phyloP scores from a whole-genome alignment of 2,329 filamentous ascomycete species.

The Venturia carpophila region DNA sequence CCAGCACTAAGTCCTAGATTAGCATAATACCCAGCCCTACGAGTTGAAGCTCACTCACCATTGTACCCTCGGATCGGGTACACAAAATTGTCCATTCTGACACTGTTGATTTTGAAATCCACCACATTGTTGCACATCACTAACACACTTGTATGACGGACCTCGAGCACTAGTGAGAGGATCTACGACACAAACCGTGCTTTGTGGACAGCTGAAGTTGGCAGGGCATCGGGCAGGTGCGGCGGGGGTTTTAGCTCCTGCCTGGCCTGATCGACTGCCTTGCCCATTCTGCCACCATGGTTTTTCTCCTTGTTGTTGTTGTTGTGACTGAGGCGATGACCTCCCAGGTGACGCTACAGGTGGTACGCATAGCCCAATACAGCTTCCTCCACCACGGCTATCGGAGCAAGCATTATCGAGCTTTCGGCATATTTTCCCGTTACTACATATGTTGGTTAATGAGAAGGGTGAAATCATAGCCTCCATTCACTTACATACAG shows the following conservation, averaged over 20 bases:
- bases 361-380: neutral
- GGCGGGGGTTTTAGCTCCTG: neutral
- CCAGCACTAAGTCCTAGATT: neutral
- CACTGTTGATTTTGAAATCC: slow-evolving; percentile 4
- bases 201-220: neutral
- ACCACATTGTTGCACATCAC: neutral
- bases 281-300: slow-evolving; percentile 2
- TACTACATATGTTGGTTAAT: neutral
- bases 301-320: neutral
- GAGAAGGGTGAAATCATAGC: neutral
- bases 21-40: neutral
- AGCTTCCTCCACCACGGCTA: neutral
- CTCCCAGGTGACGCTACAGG: neutral
- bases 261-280: neutral
- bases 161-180: neutral
- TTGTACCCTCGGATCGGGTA: neutral
- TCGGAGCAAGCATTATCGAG: neutral
- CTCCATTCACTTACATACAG: neutral
- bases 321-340: neutral
- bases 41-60: neutral
- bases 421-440: neutral
- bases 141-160: neutral
- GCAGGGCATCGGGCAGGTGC: slow-evolving; percentile 3
- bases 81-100: neutral
- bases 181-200: neutral